Base-by-base conservation (phyloP, 1,139 yeast species). In the Hyphopichia buzzinii region DNA sequence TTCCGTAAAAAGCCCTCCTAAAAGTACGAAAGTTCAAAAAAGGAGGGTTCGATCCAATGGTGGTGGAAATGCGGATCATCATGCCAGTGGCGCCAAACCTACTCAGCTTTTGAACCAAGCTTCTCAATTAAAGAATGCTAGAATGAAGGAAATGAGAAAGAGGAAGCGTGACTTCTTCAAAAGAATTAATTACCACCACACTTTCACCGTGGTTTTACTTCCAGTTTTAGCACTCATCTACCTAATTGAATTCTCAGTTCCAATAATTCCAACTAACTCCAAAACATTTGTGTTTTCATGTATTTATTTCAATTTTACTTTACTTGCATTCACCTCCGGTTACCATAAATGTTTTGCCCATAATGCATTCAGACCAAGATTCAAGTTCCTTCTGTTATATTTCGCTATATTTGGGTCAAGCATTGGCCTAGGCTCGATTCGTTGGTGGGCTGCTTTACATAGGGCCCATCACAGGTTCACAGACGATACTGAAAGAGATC, bases 401-500 rank as follows among this genome's bases (percentile, higher is more conserved):
- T 72, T 80, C 48, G 76, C 79, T 1, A 49, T 79, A 0, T 59
- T 81, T 36, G 84, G 85, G 2, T 63, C 79, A 13, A 73, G 83
- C 42, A 67, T 76, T 12, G 88, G 89, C 0, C 52, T 83, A 8
- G 87, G 88, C 0, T 67, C 82, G 1, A 74, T 77, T 1, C 63
- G 75, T 39, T 70, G 77, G 64, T 82, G 87, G 84, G 80, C 81
- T 1, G 62, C 79, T 0, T 62, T 80, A 26, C 90, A 83, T 55
- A 58, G 85, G 36, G 85, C 85, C 0, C 89, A 83, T 53, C 89
- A 83, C 50, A 74, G 81, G 38, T 79, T 54, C 42, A 78, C 68
- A 49, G 84, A 70, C 44, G 86, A 81, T 44, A 77, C 84, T 0
- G 86, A 81, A 39, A 63, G 68, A 31, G 89, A 83, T 52, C 89